phyloP scores from a whole-genome alignment of 169 alveolate species.

The Cryptosporidium andersoni region DNA sequence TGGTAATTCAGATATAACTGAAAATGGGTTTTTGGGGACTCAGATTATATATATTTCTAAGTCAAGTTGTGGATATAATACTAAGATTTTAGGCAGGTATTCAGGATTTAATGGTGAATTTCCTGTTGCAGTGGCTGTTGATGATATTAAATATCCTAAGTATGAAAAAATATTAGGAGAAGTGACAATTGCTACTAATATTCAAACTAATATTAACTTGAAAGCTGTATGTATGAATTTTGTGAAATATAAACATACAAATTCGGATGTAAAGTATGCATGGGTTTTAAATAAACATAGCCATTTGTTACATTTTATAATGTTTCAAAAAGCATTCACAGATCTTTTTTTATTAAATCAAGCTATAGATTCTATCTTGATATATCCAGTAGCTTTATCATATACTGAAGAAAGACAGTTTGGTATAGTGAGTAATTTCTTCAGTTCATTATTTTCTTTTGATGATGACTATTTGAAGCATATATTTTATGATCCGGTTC shows the following conservation, averaged over 20 bases:
- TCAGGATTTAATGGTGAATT: conserved; percentile 69
- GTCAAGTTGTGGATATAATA: neutral
- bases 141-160: too few species aligned
- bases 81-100: conserved; percentile 29
- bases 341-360: too few species aligned
- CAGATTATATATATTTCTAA: neutral
- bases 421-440: neutral
- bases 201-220: neutral
- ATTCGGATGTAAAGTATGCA: neutral
- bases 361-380: neutral
- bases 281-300: conserved; percentile 35
- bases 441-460: conserved; percentile 5
- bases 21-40: neutral
- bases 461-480: too few species aligned
- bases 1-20: neutral
- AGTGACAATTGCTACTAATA: neutral
- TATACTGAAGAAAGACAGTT: neutral
- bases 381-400: conserved; percentile 25
- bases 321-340: too few species aligned
- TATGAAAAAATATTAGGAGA: neutral
- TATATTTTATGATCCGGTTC: too few species aligned
- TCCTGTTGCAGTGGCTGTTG: conserved; percentile 19
- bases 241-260: conserved; percentile 13
- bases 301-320: neutral
- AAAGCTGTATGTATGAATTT: conserved; percentile 20